Evolutionary conservation across 1,139 yeast species (phyloP).

Genomic region (Yamadazyma kanchanaburiensis): DNA sequence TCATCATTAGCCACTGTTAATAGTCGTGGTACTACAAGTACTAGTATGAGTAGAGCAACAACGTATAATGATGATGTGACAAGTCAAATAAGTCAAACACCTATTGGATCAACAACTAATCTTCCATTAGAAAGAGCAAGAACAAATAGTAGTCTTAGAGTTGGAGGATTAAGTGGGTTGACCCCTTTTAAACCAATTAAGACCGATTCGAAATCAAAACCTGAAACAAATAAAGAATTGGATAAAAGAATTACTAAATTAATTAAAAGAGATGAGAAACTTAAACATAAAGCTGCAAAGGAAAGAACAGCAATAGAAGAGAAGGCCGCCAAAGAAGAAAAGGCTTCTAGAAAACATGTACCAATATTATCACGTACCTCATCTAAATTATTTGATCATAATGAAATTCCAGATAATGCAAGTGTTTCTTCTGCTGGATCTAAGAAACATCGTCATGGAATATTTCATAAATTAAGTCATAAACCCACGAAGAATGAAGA

Average conservation of each 20-base stretch:
- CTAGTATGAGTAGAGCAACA: slow-evolving; percentile 3
- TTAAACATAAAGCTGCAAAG: slow-evolving; percentile 19
- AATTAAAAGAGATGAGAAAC: slow-evolving; percentile 28
- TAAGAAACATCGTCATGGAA: slow-evolving; percentile 20
- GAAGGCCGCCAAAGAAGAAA: slow-evolving; percentile 3
- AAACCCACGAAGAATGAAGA: too few relatives aligned
- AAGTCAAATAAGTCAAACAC: slow-evolving; percentile 1
- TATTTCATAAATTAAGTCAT: slow-evolving; percentile 19
- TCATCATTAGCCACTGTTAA: slow-evolving; percentile 9
- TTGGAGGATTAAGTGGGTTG: slow-evolving; percentile 18
- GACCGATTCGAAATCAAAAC: slow-evolving; percentile 13
- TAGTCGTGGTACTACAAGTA: slow-evolving; percentile 3
- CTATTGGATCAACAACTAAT: slow-evolving; percentile 3
- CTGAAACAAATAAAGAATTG: slow-evolving; percentile 22
- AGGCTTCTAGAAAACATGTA: slow-evolving; percentile 1
- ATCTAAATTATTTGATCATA: slow-evolving; percentile 12
- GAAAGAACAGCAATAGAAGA: slow-evolving; percentile 5
- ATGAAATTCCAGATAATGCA: slow-evolving; percentile 9
- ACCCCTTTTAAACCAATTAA: slow-evolving; percentile 28
- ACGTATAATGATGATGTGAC: slow-evolving; percentile 2
- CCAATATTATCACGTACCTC: slow-evolving; percentile 12
- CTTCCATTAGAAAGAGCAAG: slow-evolving; percentile 18
- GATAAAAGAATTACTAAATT: slow-evolving; percentile 28
- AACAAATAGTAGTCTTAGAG: slow-evolving; percentile 23
- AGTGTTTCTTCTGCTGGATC: slow-evolving; percentile 5